Evolutionary conservation across 148 eudicot genomes (phyloP), one percentile per base, ranked within the genome.

Genomic region (Rhododendron mucronatum): DNA sequence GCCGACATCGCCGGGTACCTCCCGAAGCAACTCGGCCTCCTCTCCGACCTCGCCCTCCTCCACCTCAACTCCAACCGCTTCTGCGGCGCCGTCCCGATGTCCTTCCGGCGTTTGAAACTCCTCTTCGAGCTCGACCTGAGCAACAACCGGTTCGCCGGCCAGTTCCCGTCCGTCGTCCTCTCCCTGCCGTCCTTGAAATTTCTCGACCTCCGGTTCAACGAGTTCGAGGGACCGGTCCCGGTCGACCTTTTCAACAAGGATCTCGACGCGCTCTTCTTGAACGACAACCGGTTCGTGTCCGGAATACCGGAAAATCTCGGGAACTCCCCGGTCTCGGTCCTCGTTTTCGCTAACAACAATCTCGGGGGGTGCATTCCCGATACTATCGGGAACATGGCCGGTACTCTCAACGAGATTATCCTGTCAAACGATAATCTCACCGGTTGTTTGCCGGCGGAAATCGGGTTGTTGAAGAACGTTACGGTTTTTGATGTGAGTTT

Each of bases 21-120:
- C 16, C 98, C 98, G 2, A 44, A 81, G 0, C 93, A 97, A 90
- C 95, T 97, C 28, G 99, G 99, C 3, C 90, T 92, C 47, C 86
- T 97, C 39, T 45, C 96, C 23, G 95, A 97, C 53, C 93, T 97
- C 50, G 97, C 99, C 18, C 91, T 97, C n/a, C 90, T 97, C 88
- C 99, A 97, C 87, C 81, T 97, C 77, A 97, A 97, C 92, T 93
- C 98, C 41, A 97, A 97, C 91, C 90, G 99, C 23, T 97, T 97
- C 85, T 97, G 98, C 51, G 99, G 99, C 6, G 85, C 88, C 3
- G 91, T 94, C 1, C 99, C 99, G 0, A 23, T 73, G 1, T 87
- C 91, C 0, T 97, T 97, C 85, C 82, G 84, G 18, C 33, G 67
- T 3, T 21, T 97, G 86, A 93, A 88, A 82, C 89, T 92, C 61